Evolutionary conservation across 2,329 filamentous ascomycete genomes (phyloP).

Genomic region (Hymenoscyphus infarciens): DNA sequence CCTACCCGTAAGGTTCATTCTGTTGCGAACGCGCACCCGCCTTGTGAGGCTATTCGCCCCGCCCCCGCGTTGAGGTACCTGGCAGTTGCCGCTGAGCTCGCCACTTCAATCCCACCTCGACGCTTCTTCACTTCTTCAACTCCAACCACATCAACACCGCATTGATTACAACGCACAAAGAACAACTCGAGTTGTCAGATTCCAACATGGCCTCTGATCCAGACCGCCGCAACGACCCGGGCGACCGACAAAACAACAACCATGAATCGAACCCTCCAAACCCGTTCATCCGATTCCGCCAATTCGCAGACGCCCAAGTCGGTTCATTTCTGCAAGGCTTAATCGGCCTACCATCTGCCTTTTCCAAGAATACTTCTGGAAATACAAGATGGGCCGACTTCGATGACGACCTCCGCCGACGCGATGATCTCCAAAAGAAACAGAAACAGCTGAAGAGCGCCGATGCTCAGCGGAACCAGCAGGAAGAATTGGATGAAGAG

Average conservation of each 20-base stretch:
- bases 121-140: neutral
- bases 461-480: conserved; percentile 12
- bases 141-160: neutral
- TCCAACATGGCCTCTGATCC: conserved; percentile 25
- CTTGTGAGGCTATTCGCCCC: neutral
- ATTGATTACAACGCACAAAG: neutral
- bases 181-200: neutral
- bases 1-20: too few relatives aligned
- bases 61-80: neutral
- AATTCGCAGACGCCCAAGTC: conserved; percentile 33
- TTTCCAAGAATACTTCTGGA: conserved; percentile 23
- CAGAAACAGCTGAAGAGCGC: conserved; percentile 25
- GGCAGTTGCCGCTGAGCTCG: neutral
- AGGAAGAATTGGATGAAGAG: conserved; percentile 9
- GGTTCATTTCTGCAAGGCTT: conserved; percentile 34
- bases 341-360: conserved; percentile 33
- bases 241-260: conserved; percentile 11
- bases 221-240: conserved; percentile 21
- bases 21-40: too few relatives aligned
- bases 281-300: conserved; percentile 34
- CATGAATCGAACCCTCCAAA: conserved; percentile 25
- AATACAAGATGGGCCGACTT: conserved; percentile 29
- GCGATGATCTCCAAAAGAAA: conserved; percentile 28
- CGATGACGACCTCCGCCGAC: conserved; percentile 28
- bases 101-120: neutral